Base-by-base conservation (phyloP, 768 basidiomycete species). In the Brasilioporus rufonigricans region DNA sequence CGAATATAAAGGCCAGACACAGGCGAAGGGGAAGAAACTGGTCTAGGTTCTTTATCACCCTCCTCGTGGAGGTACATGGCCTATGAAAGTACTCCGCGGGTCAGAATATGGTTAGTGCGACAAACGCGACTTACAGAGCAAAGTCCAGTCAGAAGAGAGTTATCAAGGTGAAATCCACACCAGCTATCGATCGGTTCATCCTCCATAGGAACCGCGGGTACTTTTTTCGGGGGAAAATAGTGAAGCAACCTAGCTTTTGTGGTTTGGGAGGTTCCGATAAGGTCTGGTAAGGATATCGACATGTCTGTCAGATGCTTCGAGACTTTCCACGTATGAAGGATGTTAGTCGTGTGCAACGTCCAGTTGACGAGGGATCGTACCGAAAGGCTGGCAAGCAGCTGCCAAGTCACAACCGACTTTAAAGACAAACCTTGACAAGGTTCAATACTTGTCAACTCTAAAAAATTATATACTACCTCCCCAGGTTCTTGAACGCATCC, bases 81-180 rank as follows among this genome's bases (percentile, higher is more conserved):
- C 89, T 90, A 60, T 43, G 48, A 52, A 56, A 12, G 43, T 46
- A 33, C 26, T 43, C 14, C 40, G 40, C 51, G 36, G 48, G n/a
- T 60, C 58, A 48, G 14, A 45, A 39, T 24, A 46, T 11, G 7
- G 14, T 45, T 41, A 46, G 32, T 31, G 18, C 19, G 35, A 40
- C 38, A 56, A 26, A 55, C 50, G 24, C 5, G 33, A 61, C 81
- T 68, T 67, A 89, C 89, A 46, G 91, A 89, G 71, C 94, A 98
- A 32, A 99, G 82, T 2, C 93, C 97, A 2, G 97, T 99, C 52
- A 99, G 73, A 36, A 93, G 70, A 9, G 87, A 88, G 64, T 98
- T 93, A 66, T 99, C 97, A 21, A 93, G 76, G 70, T 98, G 96
- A 63, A 93, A 93, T 18, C 96, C 96, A 73, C 96, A 98, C 84